A percentile compares a stretch with the other conserved stretches of the same genome.
Evolutionary conservation across 768 basidiomycete genomes (phyloP).

Genomic region (Lentinula aciculospora): DNA sequence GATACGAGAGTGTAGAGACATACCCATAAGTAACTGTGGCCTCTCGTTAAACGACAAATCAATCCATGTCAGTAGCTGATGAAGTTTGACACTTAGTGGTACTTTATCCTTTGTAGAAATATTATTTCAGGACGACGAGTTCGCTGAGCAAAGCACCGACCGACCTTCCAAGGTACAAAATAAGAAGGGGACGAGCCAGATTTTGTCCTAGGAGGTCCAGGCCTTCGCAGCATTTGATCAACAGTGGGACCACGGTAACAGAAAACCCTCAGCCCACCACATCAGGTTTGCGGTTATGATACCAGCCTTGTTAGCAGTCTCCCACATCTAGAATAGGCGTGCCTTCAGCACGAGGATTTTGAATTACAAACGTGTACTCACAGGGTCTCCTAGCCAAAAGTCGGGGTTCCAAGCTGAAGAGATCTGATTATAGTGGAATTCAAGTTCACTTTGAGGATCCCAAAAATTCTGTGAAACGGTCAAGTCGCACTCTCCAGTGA

Average conservation of each 20-base stretch:
- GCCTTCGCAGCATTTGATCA: constrained; percentile 38
- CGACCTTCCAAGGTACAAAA: constrained; percentile 73
- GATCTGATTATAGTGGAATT: constrained; percentile 68
- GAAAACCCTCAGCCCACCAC: constrained; percentile 56
- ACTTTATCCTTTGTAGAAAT: constrained; percentile 45
- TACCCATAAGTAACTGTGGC: constrained; percentile 76
- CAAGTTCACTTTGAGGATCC: constrained; percentile 58
- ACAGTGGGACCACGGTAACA: neutral
- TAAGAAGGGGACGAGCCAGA: constrained; percentile 67
- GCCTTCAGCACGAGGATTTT: neutral
- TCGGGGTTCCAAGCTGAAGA: constrained; percentile 56
- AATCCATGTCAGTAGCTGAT: constrained; percentile 78
- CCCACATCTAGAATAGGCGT: constrained; percentile 69
- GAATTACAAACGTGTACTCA: constrained; percentile 25
- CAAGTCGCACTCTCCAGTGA: neutral
- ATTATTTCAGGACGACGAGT: neutral
- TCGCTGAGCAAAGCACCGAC: constrained; percentile 6
- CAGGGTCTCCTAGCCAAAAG: constrained; percentile 93
- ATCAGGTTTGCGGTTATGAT: constrained; percentile 82
- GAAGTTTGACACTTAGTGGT: constrained; percentile 62
- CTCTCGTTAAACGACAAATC: constrained; percentile 62
- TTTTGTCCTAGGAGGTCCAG: constrained; percentile 70
- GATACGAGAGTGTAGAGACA: constrained; percentile 9
- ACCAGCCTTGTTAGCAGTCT: constrained; percentile 71
- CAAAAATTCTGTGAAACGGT: constrained; percentile 66